Evolutionary conservation across 257 asterid species (phyloP).

Genomic region (Solanum boliviense): DNA sequence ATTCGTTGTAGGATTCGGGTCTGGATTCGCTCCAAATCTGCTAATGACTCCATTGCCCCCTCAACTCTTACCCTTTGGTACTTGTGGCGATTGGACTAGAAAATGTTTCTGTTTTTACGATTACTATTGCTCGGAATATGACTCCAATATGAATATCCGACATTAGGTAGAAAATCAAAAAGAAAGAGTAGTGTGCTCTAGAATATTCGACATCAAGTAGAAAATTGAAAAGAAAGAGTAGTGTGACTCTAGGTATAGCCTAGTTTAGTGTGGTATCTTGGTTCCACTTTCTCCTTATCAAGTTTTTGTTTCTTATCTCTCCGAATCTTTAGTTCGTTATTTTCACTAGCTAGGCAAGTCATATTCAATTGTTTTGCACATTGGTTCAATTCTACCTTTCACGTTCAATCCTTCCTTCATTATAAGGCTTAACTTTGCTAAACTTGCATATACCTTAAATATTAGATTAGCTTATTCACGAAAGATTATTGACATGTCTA

Average conservation of each 20-base stretch:
- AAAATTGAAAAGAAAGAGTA: too few species aligned
- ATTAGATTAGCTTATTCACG: too few species aligned
- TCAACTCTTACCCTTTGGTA: neutral
- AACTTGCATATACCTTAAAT: too few species aligned
- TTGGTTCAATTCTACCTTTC: neutral
- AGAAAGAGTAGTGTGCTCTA: too few species aligned
- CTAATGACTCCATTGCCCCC: slow-evolving; percentile 30
- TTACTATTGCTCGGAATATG: rapidly evolving
- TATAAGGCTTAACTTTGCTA: too few species aligned
- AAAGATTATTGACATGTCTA: too few species aligned
- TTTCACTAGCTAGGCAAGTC: neutral
- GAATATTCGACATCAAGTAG: too few species aligned
- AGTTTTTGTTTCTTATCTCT: neutral
- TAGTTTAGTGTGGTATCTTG: too few species aligned
- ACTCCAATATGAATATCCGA: too few species aligned
- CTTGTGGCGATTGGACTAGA: neutral
- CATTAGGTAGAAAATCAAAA: too few species aligned
- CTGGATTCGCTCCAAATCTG: slow-evolving; percentile 53
- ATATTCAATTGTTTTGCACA: too few species aligned
- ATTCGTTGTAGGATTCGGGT: slow-evolving; percentile 60
- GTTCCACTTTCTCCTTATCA: neutral
- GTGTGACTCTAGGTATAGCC: neutral
- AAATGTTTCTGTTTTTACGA: neutral
- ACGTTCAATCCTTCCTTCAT: neutral
- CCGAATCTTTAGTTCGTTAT: too few species aligned